Conservation (phyloP, 257 asterid species). For the Gynochthodes officinalis region DNA sequence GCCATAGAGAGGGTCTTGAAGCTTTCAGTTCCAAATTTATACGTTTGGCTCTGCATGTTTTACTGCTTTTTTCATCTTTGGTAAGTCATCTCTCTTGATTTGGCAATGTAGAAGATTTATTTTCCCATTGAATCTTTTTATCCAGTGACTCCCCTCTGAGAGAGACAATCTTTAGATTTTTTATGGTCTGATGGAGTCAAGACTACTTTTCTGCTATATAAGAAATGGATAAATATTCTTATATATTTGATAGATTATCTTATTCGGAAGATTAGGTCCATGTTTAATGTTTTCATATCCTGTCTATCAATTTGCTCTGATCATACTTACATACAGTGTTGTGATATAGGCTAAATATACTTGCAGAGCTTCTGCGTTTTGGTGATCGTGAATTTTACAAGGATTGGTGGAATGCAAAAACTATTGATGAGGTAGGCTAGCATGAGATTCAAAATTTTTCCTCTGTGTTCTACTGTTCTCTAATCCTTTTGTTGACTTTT, state of each 20-base stretch:
- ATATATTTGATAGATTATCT: constrained; percentile 1
- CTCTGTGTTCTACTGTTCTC: background rate
- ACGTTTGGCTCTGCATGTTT: constrained; percentile 99
- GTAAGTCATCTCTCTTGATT: constrained; percentile 46
- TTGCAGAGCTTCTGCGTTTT: constrained; percentile 85
- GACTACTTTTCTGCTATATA: background rate
- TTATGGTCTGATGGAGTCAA: background rate
- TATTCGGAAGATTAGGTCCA: background rate
- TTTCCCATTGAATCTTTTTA: constrained; percentile 8
- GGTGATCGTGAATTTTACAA: constrained; percentile 99
- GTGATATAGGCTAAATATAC: constrained; percentile 88
- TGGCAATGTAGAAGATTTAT: background rate
- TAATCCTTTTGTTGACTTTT: background rate
- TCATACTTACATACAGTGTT: constrained; percentile 36
- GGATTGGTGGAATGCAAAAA: constrained; percentile 99
- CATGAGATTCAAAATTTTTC: background rate
- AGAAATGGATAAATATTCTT: background rate
- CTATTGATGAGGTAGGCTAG: constrained; percentile 80
- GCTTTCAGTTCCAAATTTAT: constrained; percentile 95
- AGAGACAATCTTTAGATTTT: background rate
- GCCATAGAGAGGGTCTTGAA: constrained; percentile 93
- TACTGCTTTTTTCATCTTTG: constrained; percentile 95
- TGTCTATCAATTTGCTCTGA: constrained; percentile 23
- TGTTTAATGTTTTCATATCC: background rate
- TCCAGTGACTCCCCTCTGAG: background rate